These are phyloP conservation scores for Nannizzia gypsea DNA, from an alignment of 2,329 filamentous ascomycete genomes.

Conservation along the genomic window DNA sequence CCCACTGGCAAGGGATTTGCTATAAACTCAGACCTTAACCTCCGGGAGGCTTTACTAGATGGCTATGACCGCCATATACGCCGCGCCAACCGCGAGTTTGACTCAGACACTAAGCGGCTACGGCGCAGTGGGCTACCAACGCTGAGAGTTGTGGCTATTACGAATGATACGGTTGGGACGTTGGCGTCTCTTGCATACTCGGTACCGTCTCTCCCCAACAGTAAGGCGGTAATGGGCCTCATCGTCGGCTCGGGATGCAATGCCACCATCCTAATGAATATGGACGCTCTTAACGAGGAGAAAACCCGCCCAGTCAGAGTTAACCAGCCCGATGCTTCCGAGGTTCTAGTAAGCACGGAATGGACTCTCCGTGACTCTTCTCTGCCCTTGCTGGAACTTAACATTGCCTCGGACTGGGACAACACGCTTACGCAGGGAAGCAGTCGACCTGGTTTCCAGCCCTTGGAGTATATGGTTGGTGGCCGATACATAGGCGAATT, in stretches of 20 bases:
- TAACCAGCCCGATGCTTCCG: slow-evolving; percentile 37
- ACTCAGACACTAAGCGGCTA: slow-evolving; percentile 21
- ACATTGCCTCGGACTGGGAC: slow-evolving; percentile 58
- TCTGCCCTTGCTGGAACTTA: slow-evolving; percentile 47
- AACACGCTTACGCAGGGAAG: slow-evolving; percentile 48
- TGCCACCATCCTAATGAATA: slow-evolving; percentile 57
- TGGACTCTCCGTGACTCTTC: slow-evolving; percentile 65
- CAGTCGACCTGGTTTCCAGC: slow-evolving; percentile 60
- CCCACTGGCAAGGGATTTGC: slow-evolving; percentile 44
- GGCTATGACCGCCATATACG: slow-evolving; percentile 34
- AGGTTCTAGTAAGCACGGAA: slow-evolving; percentile 64
- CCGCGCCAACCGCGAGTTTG: slow-evolving; percentile 20
- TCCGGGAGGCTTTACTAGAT: slow-evolving; percentile 24
- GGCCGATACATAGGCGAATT: slow-evolving; percentile 63
- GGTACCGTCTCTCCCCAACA: slow-evolving; percentile 43
- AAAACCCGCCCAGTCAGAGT: slow-evolving; percentile 44
- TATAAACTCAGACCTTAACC: slow-evolving; percentile 25
- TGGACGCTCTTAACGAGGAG: slow-evolving; percentile 46
- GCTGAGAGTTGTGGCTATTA: slow-evolving; percentile 58
- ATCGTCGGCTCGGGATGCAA: slow-evolving; percentile 70
- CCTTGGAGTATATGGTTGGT: slow-evolving; percentile 67
- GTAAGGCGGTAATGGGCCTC: slow-evolving; percentile 59
- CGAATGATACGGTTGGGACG: slow-evolving; percentile 67
- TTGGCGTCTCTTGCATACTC: slow-evolving; percentile 64
- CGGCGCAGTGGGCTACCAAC: slow-evolving; percentile 40